A percentile compares a stretch with the other conserved stretches of the same genome.
phyloP scores from a whole-genome alignment of 2,329 filamentous ascomycete genomes.

The Exophiala xenobiotica region DNA sequence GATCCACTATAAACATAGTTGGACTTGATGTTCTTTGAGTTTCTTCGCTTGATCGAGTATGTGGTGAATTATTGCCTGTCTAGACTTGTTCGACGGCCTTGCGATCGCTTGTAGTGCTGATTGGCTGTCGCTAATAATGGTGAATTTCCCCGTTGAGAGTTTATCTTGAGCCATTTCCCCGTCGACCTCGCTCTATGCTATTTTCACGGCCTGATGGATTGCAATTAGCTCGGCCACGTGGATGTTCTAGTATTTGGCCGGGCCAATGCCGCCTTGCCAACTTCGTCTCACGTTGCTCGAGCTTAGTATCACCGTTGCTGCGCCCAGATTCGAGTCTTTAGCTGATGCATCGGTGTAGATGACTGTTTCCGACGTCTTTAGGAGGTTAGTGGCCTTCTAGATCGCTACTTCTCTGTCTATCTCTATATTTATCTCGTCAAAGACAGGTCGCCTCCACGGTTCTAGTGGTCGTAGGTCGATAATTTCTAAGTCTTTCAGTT shows the following conservation, averaged over 20 bases:
- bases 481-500: constrained; percentile 28
- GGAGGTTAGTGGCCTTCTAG: constrained; percentile 14
- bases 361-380: constrained; percentile 7
- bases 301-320: constrained; percentile 24
- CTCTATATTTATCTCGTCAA: constrained; percentile 31
- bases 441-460: constrained; percentile 29
- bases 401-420: constrained; percentile 28
- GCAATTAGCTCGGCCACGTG: constrained; percentile 29
- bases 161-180: too few species aligned
- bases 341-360: constrained; percentile 20
- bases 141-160: constrained; percentile 1
- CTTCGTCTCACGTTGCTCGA: neutral
- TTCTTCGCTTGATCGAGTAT: constrained; percentile 3
- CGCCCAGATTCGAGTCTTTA: constrained; percentile 20
- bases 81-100: constrained; percentile 11
- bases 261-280: constrained; percentile 11
- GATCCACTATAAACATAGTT: constrained; percentile 9
- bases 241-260: constrained; percentile 26
- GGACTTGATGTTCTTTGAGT: constrained; percentile 6
- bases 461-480: constrained; percentile 28
- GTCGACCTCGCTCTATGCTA: too few species aligned
- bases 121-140: constrained; percentile 14
- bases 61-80: constrained; percentile 9
- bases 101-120: constrained; percentile 13
- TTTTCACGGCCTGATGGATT: constrained; percentile 30